These are phyloP conservation scores for Cucurbita moschata DNA, from an alignment of 306 rosid species.

Conservation along the genomic window DNA sequence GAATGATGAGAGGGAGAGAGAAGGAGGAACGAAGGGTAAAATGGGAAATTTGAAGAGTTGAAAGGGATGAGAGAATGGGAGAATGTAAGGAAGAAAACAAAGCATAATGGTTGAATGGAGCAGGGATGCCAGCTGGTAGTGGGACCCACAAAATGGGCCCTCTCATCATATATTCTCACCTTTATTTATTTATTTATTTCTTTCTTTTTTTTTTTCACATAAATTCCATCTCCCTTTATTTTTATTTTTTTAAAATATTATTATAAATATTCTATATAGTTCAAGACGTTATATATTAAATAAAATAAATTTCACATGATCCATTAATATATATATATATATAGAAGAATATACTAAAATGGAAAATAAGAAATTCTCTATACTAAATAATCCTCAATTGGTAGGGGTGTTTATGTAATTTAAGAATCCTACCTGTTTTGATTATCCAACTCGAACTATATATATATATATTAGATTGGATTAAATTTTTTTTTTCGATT, in stretches of 20 bases:
- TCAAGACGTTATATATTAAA: no score
- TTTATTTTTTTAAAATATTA: no score
- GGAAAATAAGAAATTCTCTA: background rate
- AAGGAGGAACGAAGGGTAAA: constrained; percentile 24
- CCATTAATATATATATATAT: background rate
- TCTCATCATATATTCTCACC: constrained; percentile 31
- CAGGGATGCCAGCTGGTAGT: constrained; percentile 48
- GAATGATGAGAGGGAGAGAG: background rate
- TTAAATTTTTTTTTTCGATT: no score
- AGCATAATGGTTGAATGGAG: constrained; percentile 9
- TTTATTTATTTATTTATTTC: background rate
- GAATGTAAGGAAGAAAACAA: constrained; percentile 32
- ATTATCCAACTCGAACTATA: no score
- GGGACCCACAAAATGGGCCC: constrained; percentile 27
- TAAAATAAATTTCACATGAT: background rate
- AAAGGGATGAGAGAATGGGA: constrained; percentile 18
- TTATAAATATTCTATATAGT: no score
- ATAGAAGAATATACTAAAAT: background rate
- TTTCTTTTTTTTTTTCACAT: background rate
- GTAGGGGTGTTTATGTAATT: no score
- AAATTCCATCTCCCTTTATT: background rate
- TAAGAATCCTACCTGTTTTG: no score
- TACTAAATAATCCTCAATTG: no score
- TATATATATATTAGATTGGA: no score
- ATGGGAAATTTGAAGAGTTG: constrained; percentile 37